phyloP scores from a whole-genome alignment of 495 filamentous ascomycete species.

The Astrothelium subdiscretum region DNA sequence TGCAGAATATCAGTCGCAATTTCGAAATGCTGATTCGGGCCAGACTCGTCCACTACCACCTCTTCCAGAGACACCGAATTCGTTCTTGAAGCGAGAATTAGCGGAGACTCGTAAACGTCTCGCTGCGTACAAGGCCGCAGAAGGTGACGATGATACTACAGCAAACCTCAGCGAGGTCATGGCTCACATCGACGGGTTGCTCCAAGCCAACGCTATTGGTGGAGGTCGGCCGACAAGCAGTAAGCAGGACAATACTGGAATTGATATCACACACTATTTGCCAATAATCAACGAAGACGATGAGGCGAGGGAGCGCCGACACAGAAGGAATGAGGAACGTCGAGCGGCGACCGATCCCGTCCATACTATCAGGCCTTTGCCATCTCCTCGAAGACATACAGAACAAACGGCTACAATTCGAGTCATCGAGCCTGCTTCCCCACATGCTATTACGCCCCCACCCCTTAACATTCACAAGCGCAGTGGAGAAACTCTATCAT shows the following conservation, averaged over 20 bases:
- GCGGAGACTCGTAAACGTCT: slow-evolving; percentile 47
- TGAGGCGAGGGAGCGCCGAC: slow-evolving; percentile 17
- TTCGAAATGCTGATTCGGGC: slow-evolving; percentile 6
- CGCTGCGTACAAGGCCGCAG: slow-evolving; percentile 32
- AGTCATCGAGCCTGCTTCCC: slow-evolving; percentile 23
- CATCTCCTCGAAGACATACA: slow-evolving; percentile 8
- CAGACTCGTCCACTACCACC: slow-evolving; percentile 26
- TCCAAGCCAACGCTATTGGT: slow-evolving; percentile 37
- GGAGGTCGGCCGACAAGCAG: not conserved
- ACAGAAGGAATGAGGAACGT: slow-evolving; percentile 15
- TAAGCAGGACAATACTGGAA: slow-evolving; percentile 9
- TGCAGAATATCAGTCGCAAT: slow-evolving; percentile 19
- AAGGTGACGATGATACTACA: slow-evolving; percentile 16
- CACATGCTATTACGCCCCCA: slow-evolving; percentile 21
- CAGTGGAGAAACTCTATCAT: slow-evolving; percentile 21
- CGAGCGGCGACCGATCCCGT: slow-evolving; percentile 29
- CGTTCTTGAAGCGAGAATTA: slow-evolving; percentile 40
- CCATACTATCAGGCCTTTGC: slow-evolving; percentile 7
- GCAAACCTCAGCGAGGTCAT: slow-evolving; percentile 47
- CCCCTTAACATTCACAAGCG: slow-evolving; percentile 32
- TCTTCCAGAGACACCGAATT: slow-evolving; percentile 32
- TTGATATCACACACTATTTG: slow-evolving; percentile 19
- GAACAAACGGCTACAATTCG: slow-evolving; percentile 22
- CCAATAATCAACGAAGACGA: slow-evolving; percentile 31
- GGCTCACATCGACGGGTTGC: slow-evolving; percentile 47